phyloP scores from a whole-genome alignment of 148 eudicot species.

The Chenopodium quinoa region DNA sequence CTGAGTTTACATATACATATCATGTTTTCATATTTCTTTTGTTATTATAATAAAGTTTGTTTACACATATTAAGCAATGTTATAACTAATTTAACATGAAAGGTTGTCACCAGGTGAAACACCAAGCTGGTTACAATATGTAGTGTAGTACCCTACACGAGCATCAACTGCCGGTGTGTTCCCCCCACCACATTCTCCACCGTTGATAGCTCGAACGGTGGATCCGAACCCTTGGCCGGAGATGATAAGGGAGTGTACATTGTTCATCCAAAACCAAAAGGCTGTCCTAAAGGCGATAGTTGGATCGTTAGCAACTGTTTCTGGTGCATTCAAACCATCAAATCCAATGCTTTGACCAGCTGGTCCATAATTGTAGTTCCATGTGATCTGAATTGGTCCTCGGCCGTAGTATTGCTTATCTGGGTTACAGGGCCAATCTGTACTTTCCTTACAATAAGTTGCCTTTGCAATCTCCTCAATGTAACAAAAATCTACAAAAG shows the following conservation, averaged over 20 bases:
- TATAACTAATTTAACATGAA: constrained; percentile 17
- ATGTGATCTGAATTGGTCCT: constrained; percentile 44
- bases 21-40: too few relatives aligned
- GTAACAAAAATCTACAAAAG: constrained; percentile 45
- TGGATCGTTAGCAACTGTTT: constrained; percentile 35
- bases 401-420: constrained; percentile 34
- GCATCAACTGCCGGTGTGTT: constrained; percentile 29
- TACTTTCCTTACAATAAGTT: constrained; percentile 39
- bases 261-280: constrained; percentile 48
- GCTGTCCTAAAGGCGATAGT: constrained; percentile 36
- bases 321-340: constrained; percentile 43
- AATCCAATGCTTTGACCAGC: constrained; percentile 44
- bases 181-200: constrained; percentile 33
- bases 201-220: constrained; percentile 39
- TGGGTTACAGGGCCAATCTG: constrained; percentile 39
- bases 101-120: constrained; percentile 40
- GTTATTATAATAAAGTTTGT: too few relatives aligned
- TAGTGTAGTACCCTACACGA: constrained; percentile 34
- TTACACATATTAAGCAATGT: too few relatives aligned
- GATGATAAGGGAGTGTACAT: constrained; percentile 30
- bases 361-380: constrained; percentile 52
- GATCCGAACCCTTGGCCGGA: constrained; percentile 37
- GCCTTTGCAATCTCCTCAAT: constrained; percentile 47
- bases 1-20: too few relatives aligned
- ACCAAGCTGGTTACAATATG: constrained; percentile 42